A percentile compares a stretch with the other conserved stretches of the same genome.
phyloP scores from a whole-genome alignment of 306 rosid species.

The Luffa acutangula region DNA sequence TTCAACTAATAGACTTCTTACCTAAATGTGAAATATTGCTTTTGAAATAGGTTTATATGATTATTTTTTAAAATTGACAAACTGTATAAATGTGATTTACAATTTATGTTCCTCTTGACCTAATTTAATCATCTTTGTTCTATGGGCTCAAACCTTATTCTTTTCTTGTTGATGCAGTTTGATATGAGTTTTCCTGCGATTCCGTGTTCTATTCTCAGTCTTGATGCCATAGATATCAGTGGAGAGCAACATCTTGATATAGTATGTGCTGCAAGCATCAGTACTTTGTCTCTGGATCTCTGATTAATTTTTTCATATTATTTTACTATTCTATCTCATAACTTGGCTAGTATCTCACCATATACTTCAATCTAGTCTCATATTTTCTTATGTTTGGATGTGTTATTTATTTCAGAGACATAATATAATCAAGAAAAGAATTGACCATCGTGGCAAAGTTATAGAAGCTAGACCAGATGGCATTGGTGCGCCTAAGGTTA shows the following conservation, averaged over 20 bases:
- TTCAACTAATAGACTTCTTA: background rate
- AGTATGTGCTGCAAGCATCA: constrained; percentile 34
- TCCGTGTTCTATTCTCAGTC: constrained; percentile 81
- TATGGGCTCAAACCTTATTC: background rate
- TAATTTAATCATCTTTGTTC: background rate
- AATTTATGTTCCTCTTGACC: background rate
- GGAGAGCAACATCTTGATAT: constrained; percentile 90
- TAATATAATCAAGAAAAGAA: constrained; percentile 69
- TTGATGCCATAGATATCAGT: constrained; percentile 79
- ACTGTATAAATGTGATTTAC: background rate
- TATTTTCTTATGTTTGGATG: background rate
- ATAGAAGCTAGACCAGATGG: constrained; percentile 67
- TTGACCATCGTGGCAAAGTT: constrained; percentile 53
- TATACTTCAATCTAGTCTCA: background rate
- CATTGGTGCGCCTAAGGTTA: constrained; percentile 91
- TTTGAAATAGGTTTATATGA: background rate
- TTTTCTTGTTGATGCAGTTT: constrained; percentile 52
- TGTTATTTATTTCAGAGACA: constrained; percentile 54
- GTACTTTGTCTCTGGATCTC: background rate
- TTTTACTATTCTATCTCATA: background rate
- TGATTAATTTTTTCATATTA: background rate
- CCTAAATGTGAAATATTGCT: background rate
- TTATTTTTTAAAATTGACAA: background rate
- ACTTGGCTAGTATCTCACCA: background rate
- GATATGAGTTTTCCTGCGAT: constrained; percentile 84